Base-by-base conservation (phyloP, 768 basidiomycete genomes). In the Vishniacozyma victoriae region DNA sequence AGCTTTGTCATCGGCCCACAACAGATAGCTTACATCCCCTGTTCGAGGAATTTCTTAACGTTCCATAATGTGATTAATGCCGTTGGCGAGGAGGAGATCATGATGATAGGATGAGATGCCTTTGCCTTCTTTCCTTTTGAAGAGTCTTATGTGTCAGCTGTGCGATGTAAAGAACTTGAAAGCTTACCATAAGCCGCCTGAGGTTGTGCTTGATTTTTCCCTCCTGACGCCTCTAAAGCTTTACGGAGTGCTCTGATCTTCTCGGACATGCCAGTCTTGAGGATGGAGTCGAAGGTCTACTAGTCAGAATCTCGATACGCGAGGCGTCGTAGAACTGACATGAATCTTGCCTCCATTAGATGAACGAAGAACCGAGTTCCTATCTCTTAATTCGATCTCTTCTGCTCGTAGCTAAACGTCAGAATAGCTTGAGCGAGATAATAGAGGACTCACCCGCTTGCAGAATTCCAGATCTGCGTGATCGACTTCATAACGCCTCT, bases 41-140 rank as follows among this genome's bases (percentile, higher is more conserved):
- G 89, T 74, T 96, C 89, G 14, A 99, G 74, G 74, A 97, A 95
- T 25, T 80, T 81, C 70, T 87, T 87, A 47, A 97, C 89, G 64
- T 99, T 99, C 79, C 91, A 83, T 89, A 99, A 95, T 5, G 90
- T 95, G 67, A 99, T 84, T 46, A 99, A 80, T 3, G 90, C 83
- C 1, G 93, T 96, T 0, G 91, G 91, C 14, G 86, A 91, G 0
- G 91, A 93, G 0, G 92, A 93, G 35, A 99, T 91, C 76, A 97
- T 86, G 72, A 97, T 95, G 64, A 99, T 97, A 0, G 93, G 93
- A 72, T 85, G 85, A 62, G 81, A 64, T 82, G 82, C 55, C 80
- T 84, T 87, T 70, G 48, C 66, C 44, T 62, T 71, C 52, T 62
- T 63, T 42, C 50, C 60, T 52, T 54, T 41, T 23, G 43, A 36